Percentiles rank a stretch among this genome's conserved stretches.
Conservation (phyloP, 768 basidiomycete species). For the Pholiota microspora region DNA sequence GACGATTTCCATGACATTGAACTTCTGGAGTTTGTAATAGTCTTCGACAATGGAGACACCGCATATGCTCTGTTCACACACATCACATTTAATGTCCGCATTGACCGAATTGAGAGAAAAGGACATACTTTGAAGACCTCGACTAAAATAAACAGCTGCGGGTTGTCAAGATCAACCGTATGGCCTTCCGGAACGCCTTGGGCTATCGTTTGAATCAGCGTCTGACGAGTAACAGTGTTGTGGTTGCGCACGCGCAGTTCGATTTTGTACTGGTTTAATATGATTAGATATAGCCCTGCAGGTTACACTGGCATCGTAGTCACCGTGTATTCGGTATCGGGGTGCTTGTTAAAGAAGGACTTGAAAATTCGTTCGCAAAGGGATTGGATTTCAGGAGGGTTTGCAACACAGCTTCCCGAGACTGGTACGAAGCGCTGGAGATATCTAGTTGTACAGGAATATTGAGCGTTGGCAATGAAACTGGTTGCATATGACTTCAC, state of each 20-base stretch:
- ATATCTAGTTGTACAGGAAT: constrained; percentile 41
- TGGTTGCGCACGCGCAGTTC: constrained; percentile 78
- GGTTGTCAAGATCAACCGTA: constrained; percentile 63
- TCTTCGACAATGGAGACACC: constrained; percentile 73
- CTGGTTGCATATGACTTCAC: constrained; percentile 30
- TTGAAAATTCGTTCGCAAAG: constrained; percentile 56
- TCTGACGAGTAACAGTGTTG: constrained; percentile 57
- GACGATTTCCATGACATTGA: constrained; percentile 77
- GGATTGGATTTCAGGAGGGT: constrained; percentile 63
- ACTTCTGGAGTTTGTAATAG: constrained; percentile 71
- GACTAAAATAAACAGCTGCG: constrained; percentile 72
- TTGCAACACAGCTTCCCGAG: constrained; percentile 63
- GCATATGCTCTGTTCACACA: constrained; percentile 56
- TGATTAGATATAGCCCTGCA: background rate
- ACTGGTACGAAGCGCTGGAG: constrained; percentile 73
- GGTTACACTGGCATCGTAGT: constrained; percentile 10
- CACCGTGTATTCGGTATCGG: constrained; percentile 48
- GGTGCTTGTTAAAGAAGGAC: constrained; percentile 47
- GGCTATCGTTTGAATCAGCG: constrained; percentile 66
- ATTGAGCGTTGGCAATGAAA: background rate
- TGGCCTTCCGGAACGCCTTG: constrained; percentile 68
- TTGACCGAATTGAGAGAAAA: background rate
- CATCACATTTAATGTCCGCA: background rate
- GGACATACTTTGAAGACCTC: constrained; percentile 77
- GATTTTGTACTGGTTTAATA: constrained; percentile 66